These are phyloP conservation scores for Paraurostyla sp. DNA, from an alignment of 73 alveolate species.

Conservation along the genomic window DNA sequence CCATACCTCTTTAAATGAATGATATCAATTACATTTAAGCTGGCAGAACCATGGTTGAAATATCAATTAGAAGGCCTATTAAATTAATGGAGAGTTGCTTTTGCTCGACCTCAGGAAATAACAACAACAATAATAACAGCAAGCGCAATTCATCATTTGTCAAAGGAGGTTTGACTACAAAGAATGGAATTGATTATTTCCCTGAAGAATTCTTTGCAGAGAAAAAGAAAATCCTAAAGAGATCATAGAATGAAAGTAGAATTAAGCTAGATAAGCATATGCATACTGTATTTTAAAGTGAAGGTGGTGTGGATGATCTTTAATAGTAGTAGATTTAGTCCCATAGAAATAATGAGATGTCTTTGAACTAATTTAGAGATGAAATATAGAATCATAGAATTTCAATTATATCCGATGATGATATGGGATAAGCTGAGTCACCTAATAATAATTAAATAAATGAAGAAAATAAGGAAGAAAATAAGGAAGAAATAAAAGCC, in stretches of 20 bases:
- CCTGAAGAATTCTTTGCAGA: conserved; percentile 36
- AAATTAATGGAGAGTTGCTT: not conserved
- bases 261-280: not conserved
- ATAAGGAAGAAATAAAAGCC: too few relatives aligned
- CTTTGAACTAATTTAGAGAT: too few relatives aligned
- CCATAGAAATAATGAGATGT: too few relatives aligned
- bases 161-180: conserved; percentile 21
- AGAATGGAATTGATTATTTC: conserved; percentile 30
- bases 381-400: too few relatives aligned
- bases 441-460: too few relatives aligned
- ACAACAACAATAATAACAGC: not conserved
- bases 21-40: conserved; percentile 24
- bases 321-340: too few relatives aligned
- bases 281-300: conserved; percentile 4
- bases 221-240: not conserved
- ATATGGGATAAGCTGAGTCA: too few relatives aligned
- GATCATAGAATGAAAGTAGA: not conserved
- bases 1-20: conserved; percentile 7
- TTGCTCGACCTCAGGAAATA: not conserved
- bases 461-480: too few relatives aligned
- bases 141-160: not conserved
- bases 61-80: not conserved
- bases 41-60: conserved; percentile 42
- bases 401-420: too few relatives aligned
- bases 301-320: not conserved